phyloP scores from a whole-genome alignment of 108 stramenopile species.

The Discostella stelligeroides region DNA sequence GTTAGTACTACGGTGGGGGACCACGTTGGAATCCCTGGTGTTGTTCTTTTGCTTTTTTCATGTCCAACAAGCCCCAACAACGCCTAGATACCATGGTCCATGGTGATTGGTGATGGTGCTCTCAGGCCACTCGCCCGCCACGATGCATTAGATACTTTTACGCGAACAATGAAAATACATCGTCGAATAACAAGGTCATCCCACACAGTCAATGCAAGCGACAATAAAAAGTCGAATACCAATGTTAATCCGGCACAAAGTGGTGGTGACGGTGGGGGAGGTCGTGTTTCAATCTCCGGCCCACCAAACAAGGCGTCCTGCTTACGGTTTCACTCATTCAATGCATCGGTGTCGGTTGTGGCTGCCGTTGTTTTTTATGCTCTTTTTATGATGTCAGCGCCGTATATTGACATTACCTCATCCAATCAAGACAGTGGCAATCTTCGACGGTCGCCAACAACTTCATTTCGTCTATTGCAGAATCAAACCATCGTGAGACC shows the following conservation, averaged over 20 bases:
- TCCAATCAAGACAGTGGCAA: neutral
- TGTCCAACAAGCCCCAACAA: no score
- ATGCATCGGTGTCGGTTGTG: slow-evolving; percentile 1
- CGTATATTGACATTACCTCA: slow-evolving; percentile 9
- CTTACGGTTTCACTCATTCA: neutral
- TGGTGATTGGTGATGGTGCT: no score
- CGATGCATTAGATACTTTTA: no score
- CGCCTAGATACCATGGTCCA: no score
- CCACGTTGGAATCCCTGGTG: slow-evolving; percentile 79
- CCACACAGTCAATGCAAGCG: neutral
- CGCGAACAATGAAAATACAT: slow-evolving; percentile 12
- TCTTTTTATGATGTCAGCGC: no score
- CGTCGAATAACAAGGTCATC: neutral
- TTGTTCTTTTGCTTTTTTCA: slow-evolving; percentile 61
- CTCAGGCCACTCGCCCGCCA: no score
- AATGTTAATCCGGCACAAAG: neutral
- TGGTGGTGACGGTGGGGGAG: neutral
- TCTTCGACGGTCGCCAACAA: slow-evolving; percentile 12
- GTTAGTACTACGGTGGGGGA: slow-evolving; percentile 73
- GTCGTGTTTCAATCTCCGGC: neutral
- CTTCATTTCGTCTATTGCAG: neutral
- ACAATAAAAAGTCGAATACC: neutral
- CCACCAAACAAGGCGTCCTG: no score
- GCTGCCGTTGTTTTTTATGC: slow-evolving; percentile 16
- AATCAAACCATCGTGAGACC: neutral